These are phyloP conservation scores for Psilocybe mexicana DNA, from an alignment of 1,284 basidiomycete species.

Conservation along the genomic window DNA sequence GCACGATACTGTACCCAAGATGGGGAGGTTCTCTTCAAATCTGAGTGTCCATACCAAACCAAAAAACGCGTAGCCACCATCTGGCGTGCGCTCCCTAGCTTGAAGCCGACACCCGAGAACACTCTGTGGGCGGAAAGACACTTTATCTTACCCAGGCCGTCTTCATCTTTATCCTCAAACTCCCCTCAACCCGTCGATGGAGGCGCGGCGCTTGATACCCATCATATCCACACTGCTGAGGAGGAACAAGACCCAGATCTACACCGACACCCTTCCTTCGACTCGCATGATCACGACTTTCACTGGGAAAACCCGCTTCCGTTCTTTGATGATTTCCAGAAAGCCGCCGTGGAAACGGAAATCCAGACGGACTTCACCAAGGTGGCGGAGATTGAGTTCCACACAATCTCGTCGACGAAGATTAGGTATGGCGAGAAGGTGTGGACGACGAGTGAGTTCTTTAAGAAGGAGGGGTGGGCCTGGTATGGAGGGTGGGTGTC, in stretches of 20 bases:
- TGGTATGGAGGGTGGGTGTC: slow-evolving; percentile 26
- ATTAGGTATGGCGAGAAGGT: slow-evolving; percentile 28
- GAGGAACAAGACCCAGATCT: neutral
- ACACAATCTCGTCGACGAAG: slow-evolving; percentile 25
- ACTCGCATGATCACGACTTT: slow-evolving; percentile 13
- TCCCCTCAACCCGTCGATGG: neutral
- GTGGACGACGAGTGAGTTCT: slow-evolving; percentile 26
- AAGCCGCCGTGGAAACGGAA: neutral
- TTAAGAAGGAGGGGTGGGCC: slow-evolving; percentile 27
- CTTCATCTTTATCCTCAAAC: neutral
- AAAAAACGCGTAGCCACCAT: slow-evolving; percentile 21
- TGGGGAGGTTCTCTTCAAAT: slow-evolving; percentile 31
- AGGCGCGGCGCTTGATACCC: too few species aligned
- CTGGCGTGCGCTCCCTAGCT: slow-evolving; percentile 18
- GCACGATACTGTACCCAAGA: slow-evolving; percentile 27
- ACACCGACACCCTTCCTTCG: slow-evolving; percentile 1
- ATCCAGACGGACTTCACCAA: slow-evolving; percentile 26
- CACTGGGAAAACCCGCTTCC: slow-evolving; percentile 10
- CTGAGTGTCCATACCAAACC: slow-evolving; percentile 21
- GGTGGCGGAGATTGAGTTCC: slow-evolving; percentile 33
- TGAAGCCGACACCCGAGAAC: slow-evolving; percentile 8
- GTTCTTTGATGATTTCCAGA: slow-evolving; percentile 4
- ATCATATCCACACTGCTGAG: neutral
- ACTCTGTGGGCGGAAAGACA: slow-evolving; percentile 15
- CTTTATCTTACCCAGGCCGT: neutral